Conservation (phyloP, 768 basidiomycete species). For the Pisolithus orientalis region DNA sequence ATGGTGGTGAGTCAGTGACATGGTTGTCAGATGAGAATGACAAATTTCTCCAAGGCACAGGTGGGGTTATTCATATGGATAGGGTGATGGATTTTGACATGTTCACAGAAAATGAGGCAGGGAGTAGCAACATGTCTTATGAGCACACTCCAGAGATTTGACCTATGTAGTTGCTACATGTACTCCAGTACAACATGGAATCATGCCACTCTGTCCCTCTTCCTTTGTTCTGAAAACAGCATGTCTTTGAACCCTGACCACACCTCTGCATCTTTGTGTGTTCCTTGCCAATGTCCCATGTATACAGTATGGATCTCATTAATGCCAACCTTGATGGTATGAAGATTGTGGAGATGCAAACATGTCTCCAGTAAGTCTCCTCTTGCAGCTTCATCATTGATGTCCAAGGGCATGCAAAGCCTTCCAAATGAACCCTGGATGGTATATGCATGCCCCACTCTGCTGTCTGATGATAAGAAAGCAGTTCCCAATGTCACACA, state of each 20-base stretch:
- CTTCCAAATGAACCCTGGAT: slow-evolving; percentile 43
- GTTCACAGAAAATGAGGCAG: too few species aligned
- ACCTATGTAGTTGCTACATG: slow-evolving; percentile 2
- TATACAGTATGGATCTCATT: slow-evolving; percentile 41
- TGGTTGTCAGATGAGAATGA: slow-evolving; percentile 5
- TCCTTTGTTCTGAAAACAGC: slow-evolving; percentile 30
- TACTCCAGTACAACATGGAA: slow-evolving; percentile 27
- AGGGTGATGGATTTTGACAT: too few species aligned
- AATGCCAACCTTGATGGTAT: slow-evolving; percentile 29
- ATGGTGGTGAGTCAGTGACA: slow-evolving; percentile 1
- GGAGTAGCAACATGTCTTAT: background rate
- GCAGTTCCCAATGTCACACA: slow-evolving; percentile 32
- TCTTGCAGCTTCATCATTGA: slow-evolving; percentile 20
- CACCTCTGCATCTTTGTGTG: slow-evolving; percentile 23
- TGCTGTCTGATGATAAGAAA: slow-evolving; percentile 42
- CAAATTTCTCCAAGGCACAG: background rate
- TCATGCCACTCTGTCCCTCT: slow-evolving; percentile 28
- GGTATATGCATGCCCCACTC: slow-evolving; percentile 46
- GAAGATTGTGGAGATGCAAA: slow-evolving; percentile 31
- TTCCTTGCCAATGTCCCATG: slow-evolving; percentile 30
- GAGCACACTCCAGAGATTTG: background rate
- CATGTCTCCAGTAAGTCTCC: slow-evolving; percentile 32
- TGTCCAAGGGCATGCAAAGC: slow-evolving; percentile 35
- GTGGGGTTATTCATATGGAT: too few species aligned
- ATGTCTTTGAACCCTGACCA: slow-evolving; percentile 35